Conservation (phyloP, 108 stramenopile species). For the Nitzschia palea region DNA sequence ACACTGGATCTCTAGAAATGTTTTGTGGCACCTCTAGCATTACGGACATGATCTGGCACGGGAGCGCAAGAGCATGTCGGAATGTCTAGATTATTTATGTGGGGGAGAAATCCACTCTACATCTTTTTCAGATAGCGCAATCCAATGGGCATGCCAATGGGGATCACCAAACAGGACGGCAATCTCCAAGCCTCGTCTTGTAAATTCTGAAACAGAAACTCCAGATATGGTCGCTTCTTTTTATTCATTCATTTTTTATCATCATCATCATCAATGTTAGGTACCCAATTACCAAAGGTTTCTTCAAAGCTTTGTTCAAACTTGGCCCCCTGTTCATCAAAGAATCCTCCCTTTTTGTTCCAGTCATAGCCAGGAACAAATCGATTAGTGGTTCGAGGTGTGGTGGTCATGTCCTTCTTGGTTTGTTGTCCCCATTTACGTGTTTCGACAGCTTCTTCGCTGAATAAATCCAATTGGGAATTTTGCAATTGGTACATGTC, state of each 20-base stretch:
- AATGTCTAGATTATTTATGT: too few relatives aligned
- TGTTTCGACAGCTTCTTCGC: slow-evolving; percentile 43
- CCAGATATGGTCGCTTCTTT: too few relatives aligned
- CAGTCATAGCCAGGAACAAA: slow-evolving; percentile 76
- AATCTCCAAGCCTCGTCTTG: too few relatives aligned
- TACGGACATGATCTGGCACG: too few relatives aligned
- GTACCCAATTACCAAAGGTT: slow-evolving; percentile 65
- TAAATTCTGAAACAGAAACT: too few relatives aligned
- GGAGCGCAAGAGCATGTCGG: too few relatives aligned
- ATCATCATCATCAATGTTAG: slow-evolving; percentile 55
- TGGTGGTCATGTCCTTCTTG: slow-evolving; percentile 18
- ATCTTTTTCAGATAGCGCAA: too few relatives aligned
- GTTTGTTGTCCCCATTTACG: slow-evolving; percentile 49
- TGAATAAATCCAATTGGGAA: slow-evolving; percentile 64
- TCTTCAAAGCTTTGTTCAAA: slow-evolving; percentile 57
- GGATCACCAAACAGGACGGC: too few relatives aligned
- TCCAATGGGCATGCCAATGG: too few relatives aligned
- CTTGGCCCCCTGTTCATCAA: slow-evolving; percentile 60
- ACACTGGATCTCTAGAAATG: too few relatives aligned
- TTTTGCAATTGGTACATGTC: slow-evolving; percentile 58
- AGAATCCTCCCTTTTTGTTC: slow-evolving; percentile 53
- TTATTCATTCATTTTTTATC: not conserved
- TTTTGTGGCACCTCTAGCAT: too few relatives aligned
- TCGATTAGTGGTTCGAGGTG: slow-evolving; percentile 56
- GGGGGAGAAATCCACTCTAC: too few relatives aligned